Evolutionary conservation across 805 yeast species (phyloP), one percentile per base, ranked within the genome.

Genomic region (Candida broadrunensis): DNA sequence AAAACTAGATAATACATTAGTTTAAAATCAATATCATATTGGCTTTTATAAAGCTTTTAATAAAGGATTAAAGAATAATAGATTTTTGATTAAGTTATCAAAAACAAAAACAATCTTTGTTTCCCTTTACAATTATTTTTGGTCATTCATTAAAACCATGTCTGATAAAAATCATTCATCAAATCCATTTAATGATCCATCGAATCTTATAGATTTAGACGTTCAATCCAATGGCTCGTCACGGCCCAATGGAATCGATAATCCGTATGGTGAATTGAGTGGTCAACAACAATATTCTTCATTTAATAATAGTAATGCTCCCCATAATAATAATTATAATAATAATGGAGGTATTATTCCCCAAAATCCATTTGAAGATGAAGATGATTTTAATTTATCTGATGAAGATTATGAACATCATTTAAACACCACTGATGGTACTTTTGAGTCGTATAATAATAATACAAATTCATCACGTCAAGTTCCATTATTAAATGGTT

Each of bases 171-270:
- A 9, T 21, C 6, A 21, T 6, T 21, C 24, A 21, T 21, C 29
- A 11, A 48, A 54, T 33, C 59, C 60, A 27, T 54, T 55, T 39
- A 38, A 36, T 9, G 56, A 53, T 27, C 56, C 49, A 24, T 42
- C 59, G 37, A 59, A 64, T 42, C 58, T 64, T 33, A 64, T 64
- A 36, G 68, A 63, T 44, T 49, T 65, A 44, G 67, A 63, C 30
- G 42, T 54, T 30, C 58, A 48, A 18, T 26, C 43, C 40, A 36
- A 54, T 29, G 29, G 29, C 5, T 14, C 32, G 5, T n/a, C 32
- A n/a, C 6, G 5, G 7, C 7, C 18, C 6, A 29, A 29, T 29
- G 18, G 32, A 8, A 29, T 29, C 7, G 32, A 29, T 15, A 29
- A 29, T 29, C 50, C 50, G 2, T 44, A 46, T 26, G 42, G 30